Evolutionary conservation across 2,329 filamentous ascomycete genomes (phyloP).

Genomic region (Fusarium sp.): DNA sequence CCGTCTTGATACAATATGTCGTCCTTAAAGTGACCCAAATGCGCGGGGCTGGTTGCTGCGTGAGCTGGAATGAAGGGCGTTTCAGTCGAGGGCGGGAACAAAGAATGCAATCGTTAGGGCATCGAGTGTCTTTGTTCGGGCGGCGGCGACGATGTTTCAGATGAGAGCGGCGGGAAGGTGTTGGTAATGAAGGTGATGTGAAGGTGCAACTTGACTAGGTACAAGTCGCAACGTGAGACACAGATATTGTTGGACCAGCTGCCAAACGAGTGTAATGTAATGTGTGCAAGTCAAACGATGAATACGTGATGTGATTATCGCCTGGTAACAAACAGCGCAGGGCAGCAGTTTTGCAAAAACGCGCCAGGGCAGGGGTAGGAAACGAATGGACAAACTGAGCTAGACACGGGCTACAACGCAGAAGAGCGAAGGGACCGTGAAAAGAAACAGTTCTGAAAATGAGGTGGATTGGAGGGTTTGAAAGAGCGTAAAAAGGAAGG

Average conservation of each 20-base stretch:
- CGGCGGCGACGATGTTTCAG: slow-evolving; percentile 44
- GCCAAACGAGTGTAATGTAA: slow-evolving; percentile 38
- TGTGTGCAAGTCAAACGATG: slow-evolving; percentile 27
- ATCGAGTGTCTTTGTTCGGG: slow-evolving; percentile 39
- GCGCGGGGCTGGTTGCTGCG: slow-evolving; percentile 34
- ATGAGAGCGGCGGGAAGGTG: slow-evolving; percentile 16
- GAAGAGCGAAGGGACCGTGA: slow-evolving; percentile 36
- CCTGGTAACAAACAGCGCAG: slow-evolving; percentile 18
- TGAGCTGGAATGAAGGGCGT: slow-evolving; percentile 47
- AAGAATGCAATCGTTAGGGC: slow-evolving; percentile 43
- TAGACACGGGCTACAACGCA: slow-evolving; percentile 32
- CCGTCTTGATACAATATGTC: slow-evolving; percentile 28
- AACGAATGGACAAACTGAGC: slow-evolving; percentile 48
- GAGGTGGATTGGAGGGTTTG: slow-evolving; percentile 14
- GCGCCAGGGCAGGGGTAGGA: slow-evolving; percentile 32
- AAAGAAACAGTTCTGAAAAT: slow-evolving; percentile 38
- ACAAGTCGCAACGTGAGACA: slow-evolving; percentile 21
- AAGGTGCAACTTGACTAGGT: slow-evolving; percentile 12
- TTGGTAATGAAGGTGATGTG: slow-evolving; percentile 21
- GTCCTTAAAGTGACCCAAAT: slow-evolving; percentile 15
- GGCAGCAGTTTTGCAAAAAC: slow-evolving; percentile 41
- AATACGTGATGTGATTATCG: slow-evolving; percentile 16
- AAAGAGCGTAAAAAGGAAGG: slow-evolving; percentile 25
- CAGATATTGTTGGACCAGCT: slow-evolving; percentile 43
- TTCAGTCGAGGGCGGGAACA: slow-evolving; percentile 40